Base-by-base conservation (phyloP, 1,139 yeast genomes). In the Candida labiduridarum region DNA sequence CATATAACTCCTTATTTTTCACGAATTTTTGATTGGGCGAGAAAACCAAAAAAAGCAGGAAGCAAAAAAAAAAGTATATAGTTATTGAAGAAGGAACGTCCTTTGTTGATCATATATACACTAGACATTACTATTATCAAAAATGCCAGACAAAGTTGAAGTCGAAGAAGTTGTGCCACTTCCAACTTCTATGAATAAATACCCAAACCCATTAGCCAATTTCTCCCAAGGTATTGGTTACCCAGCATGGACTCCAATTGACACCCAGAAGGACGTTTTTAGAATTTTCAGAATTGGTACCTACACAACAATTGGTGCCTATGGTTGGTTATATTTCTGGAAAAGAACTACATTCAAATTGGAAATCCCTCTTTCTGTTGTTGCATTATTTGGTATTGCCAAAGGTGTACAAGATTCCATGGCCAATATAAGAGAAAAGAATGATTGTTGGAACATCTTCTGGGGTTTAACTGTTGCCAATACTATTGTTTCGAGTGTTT, bases 361-460 rank as follows among this genome's bases (percentile, higher is more conserved):
- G 44, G 74, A 67, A 29, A 63, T 74, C 51, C 81, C 81, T 15
- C 57, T 74, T 47, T 65, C 76, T 9, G 72, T 67, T 10, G 66
- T 75, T 46, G 72, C 75, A 50, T 71, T 76, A 48, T 74, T 78
- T 44, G 72, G 78, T 44, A 78, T 73, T 47, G 59, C 74, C 47
- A 74, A 68, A 61, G 59, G 57, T 36, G 50, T 55, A 27, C 53
- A 51, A 46, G 74, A 78, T 30, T 64, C 71, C 36, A 54, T 72
- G 46, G 68, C 80, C 53, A 76, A 76, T 61, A 66, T 76, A 58
- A 71, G 81, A 67, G 79, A 76, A 59, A 74, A 67, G 62, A 75
- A 75, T 58, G 81, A 76, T 62, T 79, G 76, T 43, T 76, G 81
- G 81, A 76, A 76, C 64, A 70, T 74, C 11, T 74, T 76, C 59